Percentiles rank a stretch among this genome's conserved stretches.
Conservation (phyloP, 2,329 filamentous ascomycete genomes). For the Sporothrix brasiliensis region DNA sequence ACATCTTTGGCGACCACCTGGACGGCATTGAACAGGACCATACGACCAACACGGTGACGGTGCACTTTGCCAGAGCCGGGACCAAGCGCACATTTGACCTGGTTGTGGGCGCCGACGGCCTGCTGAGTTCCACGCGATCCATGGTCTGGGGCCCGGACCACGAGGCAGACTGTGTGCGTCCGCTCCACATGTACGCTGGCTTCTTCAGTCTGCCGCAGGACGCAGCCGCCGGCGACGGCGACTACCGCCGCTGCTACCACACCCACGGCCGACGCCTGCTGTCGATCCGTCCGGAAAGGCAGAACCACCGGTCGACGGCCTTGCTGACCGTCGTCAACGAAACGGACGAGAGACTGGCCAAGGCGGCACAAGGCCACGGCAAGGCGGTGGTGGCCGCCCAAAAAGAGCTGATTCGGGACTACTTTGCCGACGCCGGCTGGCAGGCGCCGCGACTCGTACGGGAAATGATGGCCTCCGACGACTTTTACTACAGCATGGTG, state of each 20-base stretch:
- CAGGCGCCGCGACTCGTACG: conserved; percentile 44
- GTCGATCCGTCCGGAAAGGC: conserved; percentile 46
- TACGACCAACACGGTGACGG: conserved; percentile 39
- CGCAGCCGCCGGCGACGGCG: conserved; percentile 37
- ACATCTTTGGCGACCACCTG: conserved; percentile 39
- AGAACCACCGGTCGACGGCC: conserved; percentile 27
- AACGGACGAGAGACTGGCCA: conserved; percentile 35
- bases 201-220: conserved; percentile 48
- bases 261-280: conserved; percentile 45
- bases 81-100: conserved; percentile 51
- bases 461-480: conserved; percentile 40
- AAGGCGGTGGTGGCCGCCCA: not conserved
- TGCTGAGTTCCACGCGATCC: conserved; percentile 53
- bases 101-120: conserved; percentile 59
- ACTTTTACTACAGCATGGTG: conserved; percentile 47
- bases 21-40: conserved; percentile 32
- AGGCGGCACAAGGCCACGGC: not conserved
- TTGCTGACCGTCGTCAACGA: conserved; percentile 31
- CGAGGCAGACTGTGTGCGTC: conserved; percentile 39
- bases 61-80: conserved; percentile 50
- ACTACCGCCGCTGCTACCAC: conserved; percentile 44
- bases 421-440: conserved; percentile 54
- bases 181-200: conserved; percentile 43
- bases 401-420: conserved; percentile 33
- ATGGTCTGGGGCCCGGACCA: conserved; percentile 42